Evolutionary conservation across 306 rosid species (phyloP), one percentile per base, ranked within the genome.

Genomic region (Carpinus viminea): DNA sequence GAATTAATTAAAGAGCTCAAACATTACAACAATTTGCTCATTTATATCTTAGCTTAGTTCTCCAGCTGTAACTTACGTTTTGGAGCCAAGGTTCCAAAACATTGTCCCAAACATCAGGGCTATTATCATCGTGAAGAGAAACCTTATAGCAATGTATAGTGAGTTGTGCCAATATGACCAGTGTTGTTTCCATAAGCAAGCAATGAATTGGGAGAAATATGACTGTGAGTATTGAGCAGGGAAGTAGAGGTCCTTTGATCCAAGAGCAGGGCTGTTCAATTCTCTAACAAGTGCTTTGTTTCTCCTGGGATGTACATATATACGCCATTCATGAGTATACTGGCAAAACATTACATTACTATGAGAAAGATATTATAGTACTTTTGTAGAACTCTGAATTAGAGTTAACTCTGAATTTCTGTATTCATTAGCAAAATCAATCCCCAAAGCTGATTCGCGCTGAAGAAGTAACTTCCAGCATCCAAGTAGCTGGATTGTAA

Each of bases 401-500:
- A 41, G 45, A 57, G 15, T 61, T 76, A 90, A 57, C 7, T 85
- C 90, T 53, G 96, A 94, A 26, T 79, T 83, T 68, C 59, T 88
- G 82, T 92, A 94, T 41, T 73, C 70, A 31, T 84, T 85, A 46
- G 85, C 72, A 79, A 94, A 94, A 79, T 92, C 87, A 69, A 94
- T 86, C 36, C 88, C 89, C 70, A 90, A 74, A 78, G 75, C 31
- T 59, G 50, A 59, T 84, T 94, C 98, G 92, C 26, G 89, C 89
- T 38, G 84, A 54, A 60, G 85, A 75, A 20, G 97, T 87, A 74
- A 88, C 83, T 72, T 94, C 97, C 77, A 94, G 34, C 97, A 94
- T 92, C 98, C 98, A 94, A n/a, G 98, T 91, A 55, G 97, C 98
- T 8, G 98, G 98, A 65, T 94, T 92, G 79, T 90, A 89, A 11